Base-by-base conservation (phyloP, 2,329 filamentous ascomycete genomes). In the Nothophaeocryptopus gaeumannii region DNA sequence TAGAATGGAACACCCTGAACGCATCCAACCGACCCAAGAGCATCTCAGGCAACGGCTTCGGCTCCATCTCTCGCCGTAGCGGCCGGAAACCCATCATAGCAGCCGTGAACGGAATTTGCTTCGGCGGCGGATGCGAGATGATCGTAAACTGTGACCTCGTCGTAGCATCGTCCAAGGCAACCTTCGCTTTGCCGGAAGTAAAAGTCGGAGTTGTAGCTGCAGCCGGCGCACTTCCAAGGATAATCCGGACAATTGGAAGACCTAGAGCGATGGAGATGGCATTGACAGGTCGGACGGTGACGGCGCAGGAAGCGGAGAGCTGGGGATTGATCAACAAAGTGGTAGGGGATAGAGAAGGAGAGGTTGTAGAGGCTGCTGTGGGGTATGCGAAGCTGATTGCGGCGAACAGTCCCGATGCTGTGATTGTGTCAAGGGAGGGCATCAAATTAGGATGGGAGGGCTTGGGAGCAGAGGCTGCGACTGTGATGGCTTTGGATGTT, bases 71-170 rank as follows among this genome's bases (percentile, higher is more conserved):
- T 46, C 82, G 86, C 55, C 76, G 86, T 20, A 67, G 70, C 5
- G 86, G 86, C 40, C 82, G 81, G 68, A 92, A 92, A 63, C 88
- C 88, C 5, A 76, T 92, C 47, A 78, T 92, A 26, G 85, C 83
- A 1, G 88, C 87, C 1, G 84, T 91, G 14, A 88, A 90, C 63
- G 88, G 88, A 5, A 73, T 86, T 13, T 87, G 85, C 50, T 77
- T 88, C 39, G 88, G 88, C 32, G 88, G 87, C 45, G 88, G 86
- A 1, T 84, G 87, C 69, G 88, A 92, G 73, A 88, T 90, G 72
- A 77, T 82, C 10, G 73, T 86, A 41, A 89, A 89, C 68, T 80
- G 55, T 55, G 88, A 93, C 72, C 71, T 92, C 49, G 78, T 89
- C 2, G 67, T 91, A 30, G 85, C 86, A 3, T 72, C 76, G 2